phyloP scores from a whole-genome alignment of 352 stramenopile species.

The Stramenopiles sp. region DNA sequence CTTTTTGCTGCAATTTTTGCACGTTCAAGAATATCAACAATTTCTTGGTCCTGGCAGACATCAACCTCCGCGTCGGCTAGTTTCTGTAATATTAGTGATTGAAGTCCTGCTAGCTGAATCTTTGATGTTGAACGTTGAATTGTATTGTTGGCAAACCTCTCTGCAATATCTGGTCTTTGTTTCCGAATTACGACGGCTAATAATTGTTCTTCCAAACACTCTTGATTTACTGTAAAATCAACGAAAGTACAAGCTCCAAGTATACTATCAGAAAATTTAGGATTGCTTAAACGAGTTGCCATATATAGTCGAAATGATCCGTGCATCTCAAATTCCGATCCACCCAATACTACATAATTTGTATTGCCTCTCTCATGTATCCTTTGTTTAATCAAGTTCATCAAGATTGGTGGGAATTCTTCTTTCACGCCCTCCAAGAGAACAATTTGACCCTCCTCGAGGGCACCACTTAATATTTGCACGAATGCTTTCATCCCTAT shows the following conservation, averaged over 20 bases:
- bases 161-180: conserved; percentile 63
- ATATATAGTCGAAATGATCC: conserved; percentile 64
- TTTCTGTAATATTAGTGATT: conserved; percentile 67
- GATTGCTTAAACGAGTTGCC: conserved; percentile 80
- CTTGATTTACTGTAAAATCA: conserved; percentile 86
- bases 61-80: conserved; percentile 71
- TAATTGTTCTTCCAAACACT: conserved; percentile 68
- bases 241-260: conserved; percentile 65
- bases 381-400: conserved; percentile 45
- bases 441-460: conserved; percentile 32
- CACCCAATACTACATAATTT: conserved; percentile 59
- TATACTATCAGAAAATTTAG: conserved; percentile 84
- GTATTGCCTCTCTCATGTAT: conserved; percentile 54
- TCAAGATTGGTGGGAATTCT: conserved; percentile 75
- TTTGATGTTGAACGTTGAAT: conserved; percentile 65
- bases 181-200: conserved; percentile 73
- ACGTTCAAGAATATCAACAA: conserved; percentile 74
- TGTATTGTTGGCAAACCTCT: conserved; percentile 57
- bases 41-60: conserved; percentile 67
- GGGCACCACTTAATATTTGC: neutral
- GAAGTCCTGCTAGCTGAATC: conserved; percentile 67
- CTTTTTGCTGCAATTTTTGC: conserved; percentile 76
- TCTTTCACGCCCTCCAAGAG: conserved; percentile 88
- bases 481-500: conserved; percentile 29
- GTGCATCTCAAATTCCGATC: conserved; percentile 81